A percentile compares a stretch with the other conserved stretches of the same genome.
These are phyloP conservation scores for Corinectria fuckeliana DNA, from an alignment of 2,329 filamentous ascomycete species.

Conservation along the genomic window DNA sequence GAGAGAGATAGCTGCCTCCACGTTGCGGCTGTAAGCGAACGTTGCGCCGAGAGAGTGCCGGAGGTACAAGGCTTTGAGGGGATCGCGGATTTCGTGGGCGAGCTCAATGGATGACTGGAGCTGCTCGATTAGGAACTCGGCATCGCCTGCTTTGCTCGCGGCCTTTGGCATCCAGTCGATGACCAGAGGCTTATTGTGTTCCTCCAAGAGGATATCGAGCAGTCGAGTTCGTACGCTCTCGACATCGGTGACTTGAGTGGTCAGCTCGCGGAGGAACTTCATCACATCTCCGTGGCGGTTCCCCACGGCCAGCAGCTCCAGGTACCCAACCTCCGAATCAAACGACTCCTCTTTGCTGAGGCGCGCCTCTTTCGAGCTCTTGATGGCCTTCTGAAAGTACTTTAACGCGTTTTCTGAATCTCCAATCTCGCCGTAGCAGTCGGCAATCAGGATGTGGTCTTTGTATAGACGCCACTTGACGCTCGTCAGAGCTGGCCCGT, in stretches of 20 bases:
- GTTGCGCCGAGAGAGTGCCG: slow-evolving; percentile 46
- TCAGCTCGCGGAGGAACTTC: slow-evolving; percentile 43
- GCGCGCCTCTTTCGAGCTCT: slow-evolving; percentile 33
- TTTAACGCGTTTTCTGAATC: slow-evolving; percentile 42
- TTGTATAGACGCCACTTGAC: slow-evolving; percentile 50
- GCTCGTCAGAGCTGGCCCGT: slow-evolving; percentile 33
- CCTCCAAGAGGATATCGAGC: slow-evolving; percentile 45
- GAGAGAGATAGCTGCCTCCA: slow-evolving; percentile 43
- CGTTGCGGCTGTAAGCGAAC: slow-evolving; percentile 44
- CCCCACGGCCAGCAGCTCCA: slow-evolving; percentile 46
- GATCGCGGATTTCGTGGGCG: slow-evolving; percentile 44
- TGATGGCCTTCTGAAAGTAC: slow-evolving; percentile 48
- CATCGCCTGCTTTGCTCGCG: slow-evolving; percentile 43
- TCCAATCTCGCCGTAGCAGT: slow-evolving; percentile 44
- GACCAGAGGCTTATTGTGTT: slow-evolving; percentile 42
- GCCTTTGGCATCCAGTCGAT: slow-evolving; percentile 52
- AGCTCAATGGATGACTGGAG: slow-evolving; percentile 43
- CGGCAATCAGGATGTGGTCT: slow-evolving; percentile 47
- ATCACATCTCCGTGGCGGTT: slow-evolving; percentile 47
- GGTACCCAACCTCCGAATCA: slow-evolving; percentile 46
- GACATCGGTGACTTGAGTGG: slow-evolving; percentile 32
- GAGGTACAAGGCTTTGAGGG: slow-evolving; percentile 47
- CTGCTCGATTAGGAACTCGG: slow-evolving; percentile 39
- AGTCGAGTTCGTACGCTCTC: slow-evolving; percentile 39
- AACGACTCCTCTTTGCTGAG: slow-evolving; percentile 44